Conservation (phyloP, 768 basidiomycete species). For the Coprinopsis marcescibilis region DNA sequence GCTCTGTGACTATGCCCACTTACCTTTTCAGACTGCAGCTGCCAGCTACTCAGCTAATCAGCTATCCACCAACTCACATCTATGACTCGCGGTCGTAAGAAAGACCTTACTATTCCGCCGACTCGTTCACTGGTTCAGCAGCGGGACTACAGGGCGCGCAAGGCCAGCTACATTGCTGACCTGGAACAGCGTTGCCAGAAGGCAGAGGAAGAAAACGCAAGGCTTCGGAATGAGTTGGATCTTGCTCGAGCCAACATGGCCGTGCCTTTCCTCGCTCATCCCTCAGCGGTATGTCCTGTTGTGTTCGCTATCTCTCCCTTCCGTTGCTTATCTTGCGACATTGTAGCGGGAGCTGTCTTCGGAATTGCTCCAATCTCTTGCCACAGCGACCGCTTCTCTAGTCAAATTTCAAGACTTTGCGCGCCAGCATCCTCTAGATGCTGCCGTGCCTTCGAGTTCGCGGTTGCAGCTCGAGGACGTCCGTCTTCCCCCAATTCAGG, state of each 20-base stretch:
- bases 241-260: conserved; percentile 34
- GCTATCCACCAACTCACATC: conserved; percentile 8
- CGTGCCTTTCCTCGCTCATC: conserved; percentile 22
- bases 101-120: conserved; percentile 55
- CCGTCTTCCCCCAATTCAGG: conserved; percentile 11
- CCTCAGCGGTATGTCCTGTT: conserved; percentile 25
- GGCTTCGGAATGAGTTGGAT: conserved; percentile 44
- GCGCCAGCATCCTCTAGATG: conserved; percentile 14
- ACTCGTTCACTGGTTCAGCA: conserved; percentile 56
- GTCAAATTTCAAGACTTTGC: conserved; percentile 47
- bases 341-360: conserved; percentile 45
- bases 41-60: too few relatives aligned
- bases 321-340: conserved; percentile 10
- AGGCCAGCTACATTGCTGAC: conserved; percentile 48
- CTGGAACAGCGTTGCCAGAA: conserved; percentile 50
- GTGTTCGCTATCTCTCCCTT: not conserved
- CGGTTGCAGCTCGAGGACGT: conserved; percentile 8
- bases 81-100: conserved; percentile 65
- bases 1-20: too few relatives aligned
- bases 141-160: conserved; percentile 59
- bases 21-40: too few relatives aligned
- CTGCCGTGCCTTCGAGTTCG: conserved; percentile 9
- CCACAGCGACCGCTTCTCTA: conserved; percentile 42
- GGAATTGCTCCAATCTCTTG: conserved; percentile 45
- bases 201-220: conserved; percentile 50